Base-by-base conservation (phyloP, 2,329 filamentous ascomycete species). In the Tolypocladium nubicola region DNA sequence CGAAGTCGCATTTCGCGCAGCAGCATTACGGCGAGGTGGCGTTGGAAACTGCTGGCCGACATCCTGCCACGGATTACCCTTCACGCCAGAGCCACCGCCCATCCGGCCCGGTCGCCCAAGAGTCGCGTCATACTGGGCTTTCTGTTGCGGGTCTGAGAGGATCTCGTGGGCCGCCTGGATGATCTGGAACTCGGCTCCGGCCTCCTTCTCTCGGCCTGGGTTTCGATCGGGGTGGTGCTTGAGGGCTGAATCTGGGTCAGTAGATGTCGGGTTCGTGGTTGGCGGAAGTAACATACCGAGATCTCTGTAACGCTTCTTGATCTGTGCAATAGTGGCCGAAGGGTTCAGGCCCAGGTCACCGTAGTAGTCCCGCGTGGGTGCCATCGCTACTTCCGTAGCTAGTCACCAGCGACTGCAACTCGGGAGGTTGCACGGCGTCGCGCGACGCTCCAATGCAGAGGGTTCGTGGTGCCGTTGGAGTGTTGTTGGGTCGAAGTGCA, bases 141-240 rank as follows among this genome's bases (percentile, higher is more conserved):
- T 82, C 56, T 74, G 68, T 2, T 74, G 71, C 1, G 79, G 74
- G 58, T 82, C 79, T 33, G 73, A 76, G 16, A 85, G 71, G 56
- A 96, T 79, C 69, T 96, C 91, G 67, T 95, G 86, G 26, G 91
- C 91, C 5, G 88, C 84, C 71, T 95, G 89, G 53, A 96, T 95
- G 54, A 86, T 82, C 70, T 95, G 89, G 67, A 96, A 96, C 67
- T 89, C 88, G 38, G 87, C 79, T 62, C 89, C 89, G 67, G 87
- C 88, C 67, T 93, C 89, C 58, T 82, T 74, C 72, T 96, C 90
- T 66, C 83, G 84, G 55, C 91, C 91, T 13, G 87, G 89, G 67
- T 96, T 96, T 59, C 91, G 87, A 70, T 96, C 91, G 9, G 91
- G 91, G 67, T 96, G 91, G 66, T 88, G 95, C 70, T 89, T 88